These are phyloP conservation scores for Leccinum subspadiceum DNA, from an alignment of 1,284 basidiomycete genomes.

Conservation along the genomic window DNA sequence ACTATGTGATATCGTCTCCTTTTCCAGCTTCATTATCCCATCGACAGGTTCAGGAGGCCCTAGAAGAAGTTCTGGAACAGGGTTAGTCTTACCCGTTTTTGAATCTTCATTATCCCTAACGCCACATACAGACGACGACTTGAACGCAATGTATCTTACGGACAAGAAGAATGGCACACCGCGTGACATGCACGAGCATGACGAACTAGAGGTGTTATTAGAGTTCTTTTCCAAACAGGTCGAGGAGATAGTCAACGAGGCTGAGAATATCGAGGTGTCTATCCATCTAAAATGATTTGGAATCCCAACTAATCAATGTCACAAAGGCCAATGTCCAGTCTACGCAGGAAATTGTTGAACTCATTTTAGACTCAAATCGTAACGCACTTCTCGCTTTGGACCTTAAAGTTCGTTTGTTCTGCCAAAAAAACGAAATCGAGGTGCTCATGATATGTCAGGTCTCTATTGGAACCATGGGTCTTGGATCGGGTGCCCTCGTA, in stretches of 20 bases:
- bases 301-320: slow-evolving; percentile 2
- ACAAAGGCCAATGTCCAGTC: slow-evolving; percentile 85
- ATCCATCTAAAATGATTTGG: not conserved
- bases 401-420: slow-evolving; percentile 59
- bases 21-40: slow-evolving; percentile 4
- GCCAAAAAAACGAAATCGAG: slow-evolving; percentile 3
- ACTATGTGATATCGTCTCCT: slow-evolving; percentile 1
- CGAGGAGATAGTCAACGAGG: slow-evolving; percentile 93
- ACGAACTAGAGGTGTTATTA: slow-evolving; percentile 89
- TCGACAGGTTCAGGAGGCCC: slow-evolving; percentile 76
- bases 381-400: slow-evolving; percentile 92
- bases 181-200: slow-evolving; percentile 75
- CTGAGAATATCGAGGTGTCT: slow-evolving; percentile 80
- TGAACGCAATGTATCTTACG: slow-evolving; percentile 89
- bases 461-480: slow-evolving; percentile 92
- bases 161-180: slow-evolving; percentile 65
- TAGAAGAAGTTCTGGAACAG: slow-evolving; percentile 89
- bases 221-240: slow-evolving; percentile 96
- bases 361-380: slow-evolving; percentile 95
- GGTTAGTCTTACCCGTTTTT: slow-evolving; percentile 43
- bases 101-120: slow-evolving; percentile 6
- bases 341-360: slow-evolving; percentile 96
- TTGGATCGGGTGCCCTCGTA: slow-evolving; percentile 89
- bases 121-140: slow-evolving; percentile 74
- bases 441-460: slow-evolving; percentile 45